Evolutionary conservation across 495 filamentous ascomycete genomes (phyloP).

Genomic region (Rhizodiscina lignyota): DNA sequence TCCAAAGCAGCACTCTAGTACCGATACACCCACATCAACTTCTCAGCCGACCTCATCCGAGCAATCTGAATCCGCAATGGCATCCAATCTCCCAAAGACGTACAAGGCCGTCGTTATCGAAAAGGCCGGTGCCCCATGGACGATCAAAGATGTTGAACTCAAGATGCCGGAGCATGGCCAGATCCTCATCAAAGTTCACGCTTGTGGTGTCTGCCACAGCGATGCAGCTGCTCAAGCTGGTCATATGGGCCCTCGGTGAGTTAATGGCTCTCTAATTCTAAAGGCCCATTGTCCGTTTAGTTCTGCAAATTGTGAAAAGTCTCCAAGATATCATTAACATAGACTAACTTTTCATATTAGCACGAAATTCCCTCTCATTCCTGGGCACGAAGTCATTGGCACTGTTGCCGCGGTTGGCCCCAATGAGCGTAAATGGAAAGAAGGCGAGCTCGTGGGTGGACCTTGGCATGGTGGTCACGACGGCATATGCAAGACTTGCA

Average conservation of each 20-base stretch:
- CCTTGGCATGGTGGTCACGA: slow-evolving; percentile 31
- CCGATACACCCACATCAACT: no score
- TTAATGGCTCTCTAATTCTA: not conserved
- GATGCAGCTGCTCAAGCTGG: slow-evolving; percentile 18
- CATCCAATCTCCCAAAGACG: slow-evolving; percentile 17
- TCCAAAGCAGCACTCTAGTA: no score
- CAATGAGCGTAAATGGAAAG: slow-evolving; percentile 23
- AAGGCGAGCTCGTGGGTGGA: slow-evolving; percentile 24
- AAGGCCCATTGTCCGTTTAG: not conserved
- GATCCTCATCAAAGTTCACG: slow-evolving; percentile 24
- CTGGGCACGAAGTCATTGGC: slow-evolving; percentile 26
- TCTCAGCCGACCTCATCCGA: no score
- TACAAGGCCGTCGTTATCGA: slow-evolving; percentile 23
- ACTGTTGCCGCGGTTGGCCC: slow-evolving; percentile 17
- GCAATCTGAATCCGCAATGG: no score
- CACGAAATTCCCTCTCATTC: slow-evolving; percentile 11
- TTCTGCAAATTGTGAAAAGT: not conserved
- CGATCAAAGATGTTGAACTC: slow-evolving; percentile 21
- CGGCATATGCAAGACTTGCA: slow-evolving; percentile 25
- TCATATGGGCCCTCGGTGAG: slow-evolving; percentile 14
- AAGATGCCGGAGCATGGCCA: slow-evolving; percentile 18
- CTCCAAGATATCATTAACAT: slow-evolving; percentile 1
- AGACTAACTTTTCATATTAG: slow-evolving; percentile 6
- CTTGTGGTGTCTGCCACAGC: slow-evolving; percentile 24
- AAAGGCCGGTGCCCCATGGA: slow-evolving; percentile 11